A percentile compares a stretch with the other conserved stretches of the same genome.
phyloP scores from a whole-genome alignment of 1,284 basidiomycete genomes.

The Trichosporon coremiiforme region DNA sequence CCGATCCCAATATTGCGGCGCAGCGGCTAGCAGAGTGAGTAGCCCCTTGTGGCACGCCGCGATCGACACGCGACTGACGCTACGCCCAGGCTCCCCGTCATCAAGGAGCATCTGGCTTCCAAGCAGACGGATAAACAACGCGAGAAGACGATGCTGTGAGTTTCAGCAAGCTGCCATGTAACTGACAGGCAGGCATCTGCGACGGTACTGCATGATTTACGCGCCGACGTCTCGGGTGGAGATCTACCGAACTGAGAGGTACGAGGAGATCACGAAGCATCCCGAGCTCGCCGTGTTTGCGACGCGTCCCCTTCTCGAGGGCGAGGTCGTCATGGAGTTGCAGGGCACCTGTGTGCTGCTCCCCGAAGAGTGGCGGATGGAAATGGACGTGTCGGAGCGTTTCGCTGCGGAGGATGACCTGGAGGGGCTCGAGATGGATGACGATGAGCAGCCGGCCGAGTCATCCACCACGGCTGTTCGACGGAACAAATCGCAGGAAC shows the following conservation, averaged over 20 bases:
- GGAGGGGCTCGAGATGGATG: slow-evolving; percentile 14
- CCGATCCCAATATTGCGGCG: slow-evolving; percentile 7
- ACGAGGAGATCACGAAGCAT: slow-evolving; percentile 48
- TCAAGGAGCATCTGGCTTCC: slow-evolving; percentile 42
- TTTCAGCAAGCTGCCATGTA: too few species aligned
- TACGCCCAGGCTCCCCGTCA: slow-evolving; percentile 33
- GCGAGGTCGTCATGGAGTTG: slow-evolving; percentile 43
- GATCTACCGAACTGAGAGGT: slow-evolving; percentile 50
- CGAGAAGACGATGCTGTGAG: slow-evolving; percentile 23
- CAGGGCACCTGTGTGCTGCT: slow-evolving; percentile 50
- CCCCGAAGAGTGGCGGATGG: slow-evolving; percentile 47
- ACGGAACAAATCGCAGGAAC: slow-evolving; percentile 22
- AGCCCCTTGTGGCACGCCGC: neutral
- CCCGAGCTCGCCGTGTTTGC: slow-evolving; percentile 53
- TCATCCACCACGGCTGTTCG: slow-evolving; percentile 8
- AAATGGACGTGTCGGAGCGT: slow-evolving; percentile 35
- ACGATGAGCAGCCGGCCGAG: slow-evolving; percentile 16
- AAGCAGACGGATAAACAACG: slow-evolving; percentile 42
- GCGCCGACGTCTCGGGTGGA: slow-evolving; percentile 50
- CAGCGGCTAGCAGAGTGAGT: slow-evolving; percentile 17
- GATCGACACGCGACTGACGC: neutral
- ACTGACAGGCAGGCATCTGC: slow-evolving; percentile 42
- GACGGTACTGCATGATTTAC: slow-evolving; percentile 48
- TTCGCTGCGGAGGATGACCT: slow-evolving; percentile 23
- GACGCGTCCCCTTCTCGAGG: slow-evolving; percentile 41